Percentiles rank a stretch among this genome's conserved stretches.
phyloP scores from a whole-genome alignment of 2,329 filamentous ascomycete species.

The Fusarium illudens region DNA sequence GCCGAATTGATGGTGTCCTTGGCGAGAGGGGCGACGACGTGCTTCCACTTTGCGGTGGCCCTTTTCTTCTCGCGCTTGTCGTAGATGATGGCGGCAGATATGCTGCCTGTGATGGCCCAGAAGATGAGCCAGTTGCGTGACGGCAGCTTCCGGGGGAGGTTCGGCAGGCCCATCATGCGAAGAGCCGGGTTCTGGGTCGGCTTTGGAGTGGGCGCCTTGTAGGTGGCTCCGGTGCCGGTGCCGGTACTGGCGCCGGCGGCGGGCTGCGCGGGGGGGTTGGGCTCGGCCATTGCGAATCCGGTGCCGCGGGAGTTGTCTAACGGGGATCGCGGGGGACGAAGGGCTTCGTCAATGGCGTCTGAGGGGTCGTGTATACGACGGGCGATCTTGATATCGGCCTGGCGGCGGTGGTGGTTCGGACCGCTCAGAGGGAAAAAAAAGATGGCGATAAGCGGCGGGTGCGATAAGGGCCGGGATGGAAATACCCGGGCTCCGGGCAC shows the following conservation, averaged over 20 bases:
- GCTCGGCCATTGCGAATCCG: constrained; percentile 36
- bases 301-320: neutral
- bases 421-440: constrained; percentile 33
- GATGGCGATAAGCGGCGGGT: constrained; percentile 27
- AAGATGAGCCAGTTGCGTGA: constrained; percentile 99
- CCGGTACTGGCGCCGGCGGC: constrained; percentile 36
- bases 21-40: constrained; percentile 83
- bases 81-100: constrained; percentile 85
- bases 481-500: constrained; percentile 34
- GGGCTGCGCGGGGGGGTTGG: constrained; percentile 38
- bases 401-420: constrained; percentile 17
- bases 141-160: constrained; percentile 82
- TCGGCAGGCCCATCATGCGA: constrained; percentile 84
- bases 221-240: constrained; percentile 37
- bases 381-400: constrained; percentile 19
- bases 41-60: constrained; percentile 85
- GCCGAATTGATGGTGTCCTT: constrained; percentile 74
- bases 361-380: constrained; percentile 9
- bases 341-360: neutral
- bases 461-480: constrained; percentile 41
- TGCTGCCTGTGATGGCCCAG: constrained; percentile 77
- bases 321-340: neutral
- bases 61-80: constrained; percentile 90
- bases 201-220: constrained; percentile 51
- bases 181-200: constrained; percentile 73